Evolutionary conservation across 345 rosid species (phyloP).

Genomic region (Gossypium rotundifolium): DNA sequence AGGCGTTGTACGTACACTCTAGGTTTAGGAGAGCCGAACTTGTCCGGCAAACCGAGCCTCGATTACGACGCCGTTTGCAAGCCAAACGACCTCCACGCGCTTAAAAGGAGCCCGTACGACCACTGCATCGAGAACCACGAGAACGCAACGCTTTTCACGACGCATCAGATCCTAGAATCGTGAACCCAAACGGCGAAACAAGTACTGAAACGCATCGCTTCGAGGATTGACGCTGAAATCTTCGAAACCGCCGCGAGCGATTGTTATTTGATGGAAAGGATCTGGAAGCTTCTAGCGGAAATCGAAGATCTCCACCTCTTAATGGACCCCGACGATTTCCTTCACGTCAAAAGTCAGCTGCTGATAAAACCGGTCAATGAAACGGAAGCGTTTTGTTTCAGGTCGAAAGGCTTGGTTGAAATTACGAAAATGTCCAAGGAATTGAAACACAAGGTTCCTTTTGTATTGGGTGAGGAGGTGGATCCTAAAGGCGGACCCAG

Average conservation of each 20-base stretch:
- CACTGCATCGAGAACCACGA: slow-evolving; percentile 53
- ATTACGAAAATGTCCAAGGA: neutral
- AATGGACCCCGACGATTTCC: slow-evolving; percentile 29
- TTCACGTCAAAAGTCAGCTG: slow-evolving; percentile 57
- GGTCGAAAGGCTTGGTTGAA: neutral
- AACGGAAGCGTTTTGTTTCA: slow-evolving; percentile 65
- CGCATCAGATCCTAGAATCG: neutral
- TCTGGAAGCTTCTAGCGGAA: slow-evolving; percentile 69
- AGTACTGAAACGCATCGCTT: slow-evolving; percentile 40
- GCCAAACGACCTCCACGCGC: slow-evolving; percentile 48
- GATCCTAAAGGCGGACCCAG: slow-evolving; percentile 32
- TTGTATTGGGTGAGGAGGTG: neutral
- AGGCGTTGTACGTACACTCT: neutral
- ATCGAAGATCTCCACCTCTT: slow-evolving; percentile 61
- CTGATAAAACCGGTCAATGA: slow-evolving; percentile 34
- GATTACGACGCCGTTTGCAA: slow-evolving; percentile 73
- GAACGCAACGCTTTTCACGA: slow-evolving; percentile 23
- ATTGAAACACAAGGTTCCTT: neutral
- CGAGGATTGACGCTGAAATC: slow-evolving; percentile 33
- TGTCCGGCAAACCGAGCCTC: slow-evolving; percentile 62
- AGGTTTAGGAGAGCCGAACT: slow-evolving; percentile 41
- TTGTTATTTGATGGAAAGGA: slow-evolving; percentile 31
- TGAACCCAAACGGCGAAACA: slow-evolving; percentile 15
- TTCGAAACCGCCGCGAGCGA: slow-evolving; percentile 40
- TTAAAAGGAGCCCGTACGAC: slow-evolving; percentile 48